Conservation (phyloP, 805 yeast genomes). For the Teunomyces aglyptinius region DNA sequence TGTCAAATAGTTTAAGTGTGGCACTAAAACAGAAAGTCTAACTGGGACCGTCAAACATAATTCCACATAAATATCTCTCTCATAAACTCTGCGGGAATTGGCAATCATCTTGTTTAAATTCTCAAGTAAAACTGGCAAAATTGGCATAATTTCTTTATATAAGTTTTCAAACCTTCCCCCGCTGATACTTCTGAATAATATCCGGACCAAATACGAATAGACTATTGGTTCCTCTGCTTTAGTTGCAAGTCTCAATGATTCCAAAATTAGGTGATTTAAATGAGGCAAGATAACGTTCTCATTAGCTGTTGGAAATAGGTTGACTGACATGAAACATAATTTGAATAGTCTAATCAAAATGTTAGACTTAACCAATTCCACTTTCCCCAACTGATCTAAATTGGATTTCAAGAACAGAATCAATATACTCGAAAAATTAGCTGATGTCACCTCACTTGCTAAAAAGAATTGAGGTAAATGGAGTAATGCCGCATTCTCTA, state of each 20-base stretch:
- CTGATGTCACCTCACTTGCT: constrained; percentile 91
- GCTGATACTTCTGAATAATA: constrained; percentile 89
- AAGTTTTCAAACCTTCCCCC: constrained; percentile 94
- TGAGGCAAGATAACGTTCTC: constrained; percentile 89
- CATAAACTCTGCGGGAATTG: constrained; percentile 83
- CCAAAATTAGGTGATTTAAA: constrained; percentile 75
- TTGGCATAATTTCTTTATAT: constrained; percentile 90
- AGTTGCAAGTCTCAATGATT: constrained; percentile 75
- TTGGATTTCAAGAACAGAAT: constrained; percentile 73
- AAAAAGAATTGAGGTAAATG: constrained; percentile 92
- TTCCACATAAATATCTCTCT: constrained; percentile 92
- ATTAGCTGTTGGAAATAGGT: constrained; percentile 81
- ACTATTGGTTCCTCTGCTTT: constrained; percentile 88
- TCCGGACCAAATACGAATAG: constrained; percentile 83
- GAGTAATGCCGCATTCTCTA: constrained; percentile 78
- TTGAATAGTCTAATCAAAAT: constrained; percentile 84
- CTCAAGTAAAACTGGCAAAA: constrained; percentile 81
- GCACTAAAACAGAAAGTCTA: constrained; percentile 86
- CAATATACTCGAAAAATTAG: constrained; percentile 83
- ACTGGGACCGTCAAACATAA: constrained; percentile 95
- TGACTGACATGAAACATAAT: constrained; percentile 93
- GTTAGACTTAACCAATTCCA: constrained; percentile 72
- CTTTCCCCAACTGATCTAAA: constrained; percentile 75
- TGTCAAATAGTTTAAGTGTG: constrained; percentile 85
- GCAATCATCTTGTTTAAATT: constrained; percentile 79